These are phyloP conservation scores for Candida golubevii DNA, from an alignment of 805 yeast genomes.

Conservation along the genomic window DNA sequence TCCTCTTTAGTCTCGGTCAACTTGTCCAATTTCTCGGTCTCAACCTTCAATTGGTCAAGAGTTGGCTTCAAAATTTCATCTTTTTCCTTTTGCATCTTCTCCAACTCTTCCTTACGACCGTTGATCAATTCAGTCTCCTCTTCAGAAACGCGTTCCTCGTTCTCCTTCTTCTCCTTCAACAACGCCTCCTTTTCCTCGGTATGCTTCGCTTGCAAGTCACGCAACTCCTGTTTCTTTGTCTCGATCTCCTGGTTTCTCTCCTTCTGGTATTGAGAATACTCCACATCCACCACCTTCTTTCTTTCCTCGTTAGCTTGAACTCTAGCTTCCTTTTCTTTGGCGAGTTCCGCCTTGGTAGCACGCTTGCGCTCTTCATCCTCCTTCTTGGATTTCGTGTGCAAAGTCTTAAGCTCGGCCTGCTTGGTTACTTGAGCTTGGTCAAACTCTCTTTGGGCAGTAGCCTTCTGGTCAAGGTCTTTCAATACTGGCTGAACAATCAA, in stretches of 20 bases:
- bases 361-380: conserved; percentile 25
- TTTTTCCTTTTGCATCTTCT: conserved; percentile 47
- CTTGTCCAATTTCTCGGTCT: conserved; percentile 45
- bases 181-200: conserved; percentile 39
- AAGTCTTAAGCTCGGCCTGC: conserved; percentile 29
- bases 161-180: conserved; percentile 43
- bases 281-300: conserved; percentile 29
- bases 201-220: conserved; percentile 35
- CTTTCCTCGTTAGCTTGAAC: conserved; percentile 27
- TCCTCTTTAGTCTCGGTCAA: conserved; percentile 48
- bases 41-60: conserved; percentile 48
- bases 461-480: conserved; percentile 65
- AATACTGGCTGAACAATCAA: conserved; percentile 80
- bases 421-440: conserved; percentile 33
- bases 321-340: conserved; percentile 34
- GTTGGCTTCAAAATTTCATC: conserved; percentile 53
- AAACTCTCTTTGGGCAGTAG: conserved; percentile 60
- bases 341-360: conserved; percentile 32
- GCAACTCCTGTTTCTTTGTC: conserved; percentile 25
- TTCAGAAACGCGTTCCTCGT: conserved; percentile 41
- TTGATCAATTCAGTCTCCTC: conserved; percentile 42
- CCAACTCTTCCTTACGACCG: conserved; percentile 45
- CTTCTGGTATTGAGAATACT: conserved; percentile 26
- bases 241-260: conserved; percentile 29
- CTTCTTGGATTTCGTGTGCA: conserved; percentile 26